phyloP scores from a whole-genome alignment of 225 moss, liverwort and hornwort genomes.

The Pleurozium schreberi region DNA sequence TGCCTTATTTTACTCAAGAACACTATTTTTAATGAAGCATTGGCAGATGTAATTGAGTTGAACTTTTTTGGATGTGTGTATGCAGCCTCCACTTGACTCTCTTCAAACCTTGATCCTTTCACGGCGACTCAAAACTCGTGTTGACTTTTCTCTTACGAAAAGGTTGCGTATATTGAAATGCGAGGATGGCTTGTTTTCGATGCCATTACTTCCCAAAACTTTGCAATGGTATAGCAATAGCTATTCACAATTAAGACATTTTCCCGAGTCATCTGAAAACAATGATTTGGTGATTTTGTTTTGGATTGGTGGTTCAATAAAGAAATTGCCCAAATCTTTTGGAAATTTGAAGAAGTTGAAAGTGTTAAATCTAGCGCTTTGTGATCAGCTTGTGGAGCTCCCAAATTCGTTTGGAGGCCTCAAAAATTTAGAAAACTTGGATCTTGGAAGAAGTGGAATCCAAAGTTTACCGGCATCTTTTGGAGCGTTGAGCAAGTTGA shows the following conservation, averaged over 20 bases:
- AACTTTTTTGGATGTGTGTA: not conserved
- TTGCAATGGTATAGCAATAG: too few species aligned
- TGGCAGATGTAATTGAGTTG: too few species aligned
- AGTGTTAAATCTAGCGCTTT: not conserved
- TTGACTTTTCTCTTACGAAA: not conserved
- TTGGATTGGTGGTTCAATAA: too few species aligned
- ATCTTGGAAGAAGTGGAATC: not conserved
- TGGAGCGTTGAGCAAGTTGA: not conserved
- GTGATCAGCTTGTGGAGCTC: not conserved
- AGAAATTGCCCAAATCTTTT: not conserved
- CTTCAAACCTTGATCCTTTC: not conserved
- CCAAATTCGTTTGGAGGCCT: too few species aligned
- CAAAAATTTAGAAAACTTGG: not conserved
- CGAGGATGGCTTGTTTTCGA: too few species aligned
- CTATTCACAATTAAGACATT: too few species aligned
- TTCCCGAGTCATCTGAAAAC: too few species aligned
- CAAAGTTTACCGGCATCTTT: not conserved
- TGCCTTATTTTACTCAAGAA: too few species aligned
- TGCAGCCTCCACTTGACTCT: not conserved
- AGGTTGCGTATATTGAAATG: not conserved
- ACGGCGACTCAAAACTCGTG: fast-evolving
- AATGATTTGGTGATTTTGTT: too few species aligned
- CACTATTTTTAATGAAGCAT: too few species aligned
- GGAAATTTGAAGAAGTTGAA: not conserved
- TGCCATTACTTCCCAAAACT: too few species aligned